Evolutionary conservation across 441 rosid genomes (phyloP).

Genomic region (Theobroma grandiflorum): DNA sequence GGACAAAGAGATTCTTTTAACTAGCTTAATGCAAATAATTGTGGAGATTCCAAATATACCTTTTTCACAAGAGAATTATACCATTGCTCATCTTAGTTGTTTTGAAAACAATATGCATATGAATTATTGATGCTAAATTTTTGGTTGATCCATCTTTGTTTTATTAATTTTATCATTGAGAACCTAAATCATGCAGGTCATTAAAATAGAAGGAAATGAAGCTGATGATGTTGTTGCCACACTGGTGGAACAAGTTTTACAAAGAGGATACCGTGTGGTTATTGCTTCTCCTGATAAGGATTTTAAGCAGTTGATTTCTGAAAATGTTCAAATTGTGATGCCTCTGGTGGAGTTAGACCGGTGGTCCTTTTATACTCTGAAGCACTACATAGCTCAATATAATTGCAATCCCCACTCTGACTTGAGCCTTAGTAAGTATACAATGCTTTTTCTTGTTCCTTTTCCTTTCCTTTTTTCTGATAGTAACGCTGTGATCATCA

Average conservation of each 20-base stretch:
- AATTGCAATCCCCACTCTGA: constrained; percentile 82
- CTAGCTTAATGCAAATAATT: background rate
- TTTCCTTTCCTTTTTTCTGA: background rate
- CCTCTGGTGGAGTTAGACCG: constrained; percentile 75
- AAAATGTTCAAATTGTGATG: constrained; percentile 84
- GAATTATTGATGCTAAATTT: constrained; percentile 17
- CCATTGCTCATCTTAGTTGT: background rate
- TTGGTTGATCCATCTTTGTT: constrained; percentile 1
- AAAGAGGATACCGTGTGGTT: constrained; percentile 67
- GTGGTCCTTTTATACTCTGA: constrained; percentile 92
- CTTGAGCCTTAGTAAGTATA: constrained; percentile 84
- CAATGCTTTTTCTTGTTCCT: background rate
- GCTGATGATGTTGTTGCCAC: constrained; percentile 97
- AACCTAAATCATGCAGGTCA: constrained; percentile 53
- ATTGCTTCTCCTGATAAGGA: constrained; percentile 97
- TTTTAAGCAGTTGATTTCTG: constrained; percentile 93
- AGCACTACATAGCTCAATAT: constrained; percentile 80
- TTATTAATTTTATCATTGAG: background rate
- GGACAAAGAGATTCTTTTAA: background rate
- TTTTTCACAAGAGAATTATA: background rate
- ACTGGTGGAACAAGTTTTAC: constrained; percentile 67
- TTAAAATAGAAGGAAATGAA: constrained; percentile 76
- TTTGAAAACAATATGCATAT: background rate
- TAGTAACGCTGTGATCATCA: background rate
- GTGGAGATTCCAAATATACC: background rate